Percentiles rank a stretch among this genome's conserved stretches.
Evolutionary conservation across 495 filamentous ascomycete genomes (phyloP).

Genomic region (Neurospora cerealis): DNA sequence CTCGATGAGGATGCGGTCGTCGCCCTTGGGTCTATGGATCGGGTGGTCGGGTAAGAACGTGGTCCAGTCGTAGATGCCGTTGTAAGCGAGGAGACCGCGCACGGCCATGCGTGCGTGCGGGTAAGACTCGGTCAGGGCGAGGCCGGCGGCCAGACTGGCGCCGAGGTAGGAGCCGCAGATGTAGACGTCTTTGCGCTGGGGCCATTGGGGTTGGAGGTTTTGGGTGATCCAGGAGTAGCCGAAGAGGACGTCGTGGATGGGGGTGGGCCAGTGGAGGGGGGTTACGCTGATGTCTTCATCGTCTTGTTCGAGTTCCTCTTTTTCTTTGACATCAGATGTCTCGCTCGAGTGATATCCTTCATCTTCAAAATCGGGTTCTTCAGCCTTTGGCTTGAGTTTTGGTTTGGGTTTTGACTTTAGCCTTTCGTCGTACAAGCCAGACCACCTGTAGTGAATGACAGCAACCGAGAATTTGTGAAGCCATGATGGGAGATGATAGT

Average conservation of each 20-base stretch:
- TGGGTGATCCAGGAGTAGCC: conserved; percentile 36
- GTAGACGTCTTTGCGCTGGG: conserved; percentile 27
- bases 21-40: conserved; percentile 13
- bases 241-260: conserved; percentile 37
- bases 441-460: conserved; percentile 36
- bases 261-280: conserved; percentile 33
- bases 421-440: neutral
- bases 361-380: neutral
- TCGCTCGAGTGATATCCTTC: neutral
- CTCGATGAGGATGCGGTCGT: neutral
- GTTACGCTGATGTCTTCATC: neutral
- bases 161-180: conserved; percentile 42
- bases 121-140: conserved; percentile 39
- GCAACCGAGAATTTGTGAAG: conserved; percentile 21
- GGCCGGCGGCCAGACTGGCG: conserved; percentile 35
- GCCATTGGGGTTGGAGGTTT: conserved; percentile 19
- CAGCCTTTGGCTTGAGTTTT: neutral
- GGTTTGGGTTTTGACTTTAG: neutral
- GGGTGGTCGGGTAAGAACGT: conserved; percentile 36
- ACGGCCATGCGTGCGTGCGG: conserved; percentile 24
- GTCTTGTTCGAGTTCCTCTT: neutral
- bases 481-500: conserved; percentile 22
- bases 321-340: neutral
- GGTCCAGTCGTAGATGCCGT: conserved; percentile 48
- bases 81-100: conserved; percentile 36